Percentiles rank a stretch among this genome's conserved stretches.
phyloP scores from a whole-genome alignment of 305 asterid species.

The Caryopteris hybrid region DNA sequence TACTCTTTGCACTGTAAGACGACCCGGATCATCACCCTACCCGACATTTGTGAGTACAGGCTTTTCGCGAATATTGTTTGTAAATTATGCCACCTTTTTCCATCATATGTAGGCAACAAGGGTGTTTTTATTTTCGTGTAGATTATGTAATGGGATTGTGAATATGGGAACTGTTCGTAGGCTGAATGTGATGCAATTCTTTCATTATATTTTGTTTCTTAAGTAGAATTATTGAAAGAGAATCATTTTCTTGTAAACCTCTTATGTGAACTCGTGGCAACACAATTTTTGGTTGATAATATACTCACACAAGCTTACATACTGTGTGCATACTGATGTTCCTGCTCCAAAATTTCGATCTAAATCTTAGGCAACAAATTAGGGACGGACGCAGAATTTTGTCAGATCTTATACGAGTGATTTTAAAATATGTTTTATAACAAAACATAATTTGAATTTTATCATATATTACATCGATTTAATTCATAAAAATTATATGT shows the following conservation, averaged over 20 bases:
- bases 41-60: not conserved
- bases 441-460: too few relatives aligned
- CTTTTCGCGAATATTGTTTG: not conserved
- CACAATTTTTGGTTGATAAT: not conserved
- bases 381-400: too few relatives aligned
- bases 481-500: too few relatives aligned
- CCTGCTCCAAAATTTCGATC: too few relatives aligned
- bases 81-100: not conserved
- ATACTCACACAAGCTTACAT: too few relatives aligned
- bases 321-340: too few relatives aligned
- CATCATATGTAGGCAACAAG: not conserved
- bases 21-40: not conserved
- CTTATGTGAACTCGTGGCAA: not conserved
- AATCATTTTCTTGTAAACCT: not conserved
- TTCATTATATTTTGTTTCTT: conserved; percentile 5
- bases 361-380: too few relatives aligned
- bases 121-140: conserved; percentile 3
- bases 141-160: conserved; percentile 15
- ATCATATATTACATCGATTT: too few relatives aligned
- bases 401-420: too few relatives aligned
- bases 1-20: not conserved
- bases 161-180: conserved; percentile 12
- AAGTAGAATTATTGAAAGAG: not conserved
- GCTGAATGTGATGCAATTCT: not conserved
- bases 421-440: too few relatives aligned